Base-by-base conservation (phyloP, 2,329 filamentous ascomycete genomes). In the Chaetomium sp. region DNA sequence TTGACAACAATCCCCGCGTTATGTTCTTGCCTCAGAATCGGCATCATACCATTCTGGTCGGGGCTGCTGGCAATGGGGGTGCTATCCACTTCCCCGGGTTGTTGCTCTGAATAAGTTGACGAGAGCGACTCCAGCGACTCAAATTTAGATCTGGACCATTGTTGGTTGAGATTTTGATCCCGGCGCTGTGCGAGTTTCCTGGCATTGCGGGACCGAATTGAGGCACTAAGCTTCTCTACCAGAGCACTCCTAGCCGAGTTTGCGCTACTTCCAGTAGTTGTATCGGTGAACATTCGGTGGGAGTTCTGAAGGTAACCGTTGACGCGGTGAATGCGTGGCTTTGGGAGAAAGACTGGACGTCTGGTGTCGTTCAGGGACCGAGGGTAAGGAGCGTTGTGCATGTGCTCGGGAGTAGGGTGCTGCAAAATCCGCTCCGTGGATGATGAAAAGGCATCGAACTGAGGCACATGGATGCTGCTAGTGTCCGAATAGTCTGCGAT, bases 401-500 rank as follows among this genome's bases (percentile, higher is more conserved):
- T 31, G 51, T 50, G 59, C 47, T 45, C 65, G 65, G 53, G 66
- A 56, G 67, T 65, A 1, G 70, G 69, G 50, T 70, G 70, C 53
- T 71, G 69, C n/a, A 75, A 47, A 49, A 75, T 73, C 25, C 67
- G 68, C 10, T 74, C 73, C 2, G 69, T 72, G 12, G 74, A 74
- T 3, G 69, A 66, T 25, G 68, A 72, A 25, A 38, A 60, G 12
- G 64, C 69, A 47, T 72, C 68, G 64, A 59, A 72, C 64, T 10
- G 33, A 51, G 57, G 38, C 1, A 23, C 35, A 6, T 67, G 64
- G 25, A 70, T 68, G 13, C 76, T 77, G 73, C 75, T 9, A 75
- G 72, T 6, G 74, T 80, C 68, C 74, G 70, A 73, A 29, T 74
- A 74, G 16, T 69, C 61, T 13, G 65, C 70, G 25, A 72, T 68